Conservation (phyloP, 495 filamentous ascomycete species). For the Penicillium diatomitis region DNA sequence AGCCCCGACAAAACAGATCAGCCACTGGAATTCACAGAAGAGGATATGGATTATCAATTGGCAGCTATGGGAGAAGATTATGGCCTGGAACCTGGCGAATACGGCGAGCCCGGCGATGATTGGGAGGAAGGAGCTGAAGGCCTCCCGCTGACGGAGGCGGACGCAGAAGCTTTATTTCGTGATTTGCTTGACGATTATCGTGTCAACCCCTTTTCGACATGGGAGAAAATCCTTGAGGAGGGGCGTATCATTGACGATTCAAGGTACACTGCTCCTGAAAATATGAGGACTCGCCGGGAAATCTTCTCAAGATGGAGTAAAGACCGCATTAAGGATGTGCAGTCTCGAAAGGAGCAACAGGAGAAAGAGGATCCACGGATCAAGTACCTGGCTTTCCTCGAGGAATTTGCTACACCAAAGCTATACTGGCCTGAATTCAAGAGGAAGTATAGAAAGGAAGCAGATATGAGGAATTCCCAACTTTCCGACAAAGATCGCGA, state of each 20-base stretch:
- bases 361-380: constrained; percentile 81
- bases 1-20: constrained; percentile 42
- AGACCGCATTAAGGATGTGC: constrained; percentile 59
- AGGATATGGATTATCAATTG: constrained; percentile 89
- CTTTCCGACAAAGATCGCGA: constrained; percentile 82
- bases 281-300: constrained; percentile 72
- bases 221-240: constrained; percentile 79
- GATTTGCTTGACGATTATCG: constrained; percentile 75
- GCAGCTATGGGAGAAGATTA: constrained; percentile 78
- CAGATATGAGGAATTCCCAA: constrained; percentile 67
- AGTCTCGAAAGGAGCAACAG: constrained; percentile 62
- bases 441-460: constrained; percentile 75
- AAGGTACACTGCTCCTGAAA: constrained; percentile 73
- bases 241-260: constrained; percentile 76
- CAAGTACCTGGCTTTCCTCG: constrained; percentile 73
- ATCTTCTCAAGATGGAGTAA: constrained; percentile 74
- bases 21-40: constrained; percentile 85
- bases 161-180: constrained; percentile 66
- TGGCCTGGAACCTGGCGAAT: constrained; percentile 60
- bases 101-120: constrained; percentile 54
- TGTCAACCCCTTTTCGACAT: constrained; percentile 83
- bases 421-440: constrained; percentile 96
- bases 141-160: constrained; percentile 54
- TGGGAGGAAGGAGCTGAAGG: constrained; percentile 66
- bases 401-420: constrained; percentile 74